phyloP scores from a whole-genome alignment of 257 asterid genomes.

The Nicotiana attenuata region DNA sequence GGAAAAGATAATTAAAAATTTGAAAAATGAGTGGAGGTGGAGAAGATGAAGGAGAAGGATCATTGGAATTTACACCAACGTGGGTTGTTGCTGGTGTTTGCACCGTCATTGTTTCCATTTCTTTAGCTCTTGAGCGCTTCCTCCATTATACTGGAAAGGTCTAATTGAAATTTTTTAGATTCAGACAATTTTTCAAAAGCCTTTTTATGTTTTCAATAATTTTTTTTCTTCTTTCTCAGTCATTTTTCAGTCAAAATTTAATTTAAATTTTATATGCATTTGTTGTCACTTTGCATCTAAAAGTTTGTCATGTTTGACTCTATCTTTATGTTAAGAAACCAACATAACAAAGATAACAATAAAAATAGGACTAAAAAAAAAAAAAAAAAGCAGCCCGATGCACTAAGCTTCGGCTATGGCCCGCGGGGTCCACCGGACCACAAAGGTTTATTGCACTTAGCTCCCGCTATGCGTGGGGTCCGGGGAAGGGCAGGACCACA shows the following conservation, averaged over 20 bases:
- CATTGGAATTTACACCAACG: conserved; percentile 43
- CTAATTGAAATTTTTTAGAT: background rate
- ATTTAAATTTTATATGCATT: too few species aligned
- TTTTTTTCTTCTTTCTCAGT: too few species aligned
- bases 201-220: too few species aligned
- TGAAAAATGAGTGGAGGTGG: conserved; percentile 13
- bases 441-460: too few species aligned
- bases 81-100: conserved; percentile 47
- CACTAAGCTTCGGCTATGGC: too few species aligned
- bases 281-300: background rate
- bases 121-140: conserved; percentile 32
- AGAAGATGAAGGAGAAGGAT: conserved; percentile 12
- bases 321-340: too few species aligned
- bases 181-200: too few species aligned
- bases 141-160: conserved; percentile 37
- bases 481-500: too few species aligned
- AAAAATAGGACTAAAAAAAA: background rate
- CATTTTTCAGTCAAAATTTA: too few species aligned
- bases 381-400: too few species aligned
- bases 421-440: too few species aligned
- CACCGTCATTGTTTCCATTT: conserved; percentile 30
- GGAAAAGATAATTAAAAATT: background rate
- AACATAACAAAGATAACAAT: background rate
- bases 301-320: background rate
- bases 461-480: too few species aligned